Evolutionary conservation across 495 filamentous ascomycete genomes (phyloP).

Genomic region (Trichoderma parareesei): DNA sequence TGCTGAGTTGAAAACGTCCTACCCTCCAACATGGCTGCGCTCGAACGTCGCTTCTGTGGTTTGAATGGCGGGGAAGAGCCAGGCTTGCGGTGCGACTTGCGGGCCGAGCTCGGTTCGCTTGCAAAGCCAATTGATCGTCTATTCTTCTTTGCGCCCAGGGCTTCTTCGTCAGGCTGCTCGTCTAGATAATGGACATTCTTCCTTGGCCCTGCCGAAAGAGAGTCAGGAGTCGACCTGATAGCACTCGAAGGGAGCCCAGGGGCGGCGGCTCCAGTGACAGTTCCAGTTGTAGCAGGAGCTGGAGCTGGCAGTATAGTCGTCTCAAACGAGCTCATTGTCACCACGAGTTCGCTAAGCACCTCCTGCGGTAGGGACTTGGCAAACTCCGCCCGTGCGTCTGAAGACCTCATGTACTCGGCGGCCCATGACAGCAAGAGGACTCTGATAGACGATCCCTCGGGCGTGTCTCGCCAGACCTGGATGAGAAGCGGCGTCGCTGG

Average conservation of each 20-base stretch:
- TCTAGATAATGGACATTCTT: conserved; percentile 33
- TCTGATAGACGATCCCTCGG: conserved; percentile 46
- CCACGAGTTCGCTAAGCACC: conserved; percentile 46
- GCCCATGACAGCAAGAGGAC: conserved; percentile 46
- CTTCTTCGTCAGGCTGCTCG: conserved; percentile 25
- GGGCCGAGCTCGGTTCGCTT: conserved; percentile 14
- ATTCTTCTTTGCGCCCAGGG: conserved; percentile 19
- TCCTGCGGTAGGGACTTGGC: conserved; percentile 45
- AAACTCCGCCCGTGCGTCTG: conserved; percentile 40
- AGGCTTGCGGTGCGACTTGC: conserved; percentile 5
- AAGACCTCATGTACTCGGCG: conserved; percentile 47
- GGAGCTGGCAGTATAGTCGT: conserved; percentile 17
- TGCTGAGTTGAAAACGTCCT: conserved; percentile 30
- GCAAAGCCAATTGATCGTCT: conserved; percentile 28
- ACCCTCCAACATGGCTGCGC: conserved; percentile 15
- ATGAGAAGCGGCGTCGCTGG: conserved; percentile 45
- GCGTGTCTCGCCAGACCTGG: conserved; percentile 46
- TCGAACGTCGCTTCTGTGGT: conserved; percentile 13
- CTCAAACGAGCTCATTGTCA: conserved; percentile 45
- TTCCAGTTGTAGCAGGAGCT: conserved; percentile 16
- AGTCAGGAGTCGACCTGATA: not conserved
- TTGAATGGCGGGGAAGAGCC: conserved; percentile 10
- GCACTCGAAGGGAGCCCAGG: not conserved
- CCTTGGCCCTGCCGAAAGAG: conserved; percentile 15
- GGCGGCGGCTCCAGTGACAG: conserved; percentile 13